Conservation (phyloP, 139 green algal genomes). For the Limnomonas spitsbergensis region DNA sequence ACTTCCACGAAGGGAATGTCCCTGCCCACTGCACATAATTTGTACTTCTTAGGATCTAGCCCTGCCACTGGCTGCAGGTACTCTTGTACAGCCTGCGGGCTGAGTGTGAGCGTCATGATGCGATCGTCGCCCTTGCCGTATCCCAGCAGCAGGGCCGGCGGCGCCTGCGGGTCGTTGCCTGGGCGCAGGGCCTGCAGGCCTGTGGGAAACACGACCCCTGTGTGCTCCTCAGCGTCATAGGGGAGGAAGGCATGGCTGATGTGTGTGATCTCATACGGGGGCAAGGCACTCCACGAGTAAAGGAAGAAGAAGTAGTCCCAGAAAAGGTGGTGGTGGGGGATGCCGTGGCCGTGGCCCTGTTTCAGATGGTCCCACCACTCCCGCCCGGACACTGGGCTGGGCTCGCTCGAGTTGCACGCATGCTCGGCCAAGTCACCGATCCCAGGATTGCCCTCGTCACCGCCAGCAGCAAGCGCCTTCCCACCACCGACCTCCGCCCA, state of each 20-base stretch:
- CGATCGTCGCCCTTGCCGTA: conserved; percentile 4
- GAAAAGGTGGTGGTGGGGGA: neutral
- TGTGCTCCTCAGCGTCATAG: conserved; percentile 2
- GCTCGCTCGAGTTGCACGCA: neutral
- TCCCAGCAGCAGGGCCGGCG: neutral
- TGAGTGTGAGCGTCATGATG: neutral
- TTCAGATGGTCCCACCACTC: neutral
- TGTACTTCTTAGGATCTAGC: neutral
- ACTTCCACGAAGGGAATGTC: too few species aligned
- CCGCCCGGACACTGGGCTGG: neutral
- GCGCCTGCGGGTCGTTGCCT: neutral
- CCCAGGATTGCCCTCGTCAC: too few species aligned
- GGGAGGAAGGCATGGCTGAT: conserved; percentile 11
- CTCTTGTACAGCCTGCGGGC: neutral
- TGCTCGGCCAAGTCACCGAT: neutral
- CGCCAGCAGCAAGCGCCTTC: too few species aligned
- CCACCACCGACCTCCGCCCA: too few species aligned
- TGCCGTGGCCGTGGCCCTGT: neutral
- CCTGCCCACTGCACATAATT: conserved; percentile 3
- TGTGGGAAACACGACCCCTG: neutral
- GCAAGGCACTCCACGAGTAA: neutral
- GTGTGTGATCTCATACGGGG: conserved; percentile 4
- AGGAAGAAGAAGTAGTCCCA: neutral
- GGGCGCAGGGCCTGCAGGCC: neutral
- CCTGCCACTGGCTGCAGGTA: neutral